Percentiles rank a stretch among this genome's conserved stretches.
Conservation (phyloP, 1,139 yeast genomes). For the Keqinozyma sinolaborantium region DNA sequence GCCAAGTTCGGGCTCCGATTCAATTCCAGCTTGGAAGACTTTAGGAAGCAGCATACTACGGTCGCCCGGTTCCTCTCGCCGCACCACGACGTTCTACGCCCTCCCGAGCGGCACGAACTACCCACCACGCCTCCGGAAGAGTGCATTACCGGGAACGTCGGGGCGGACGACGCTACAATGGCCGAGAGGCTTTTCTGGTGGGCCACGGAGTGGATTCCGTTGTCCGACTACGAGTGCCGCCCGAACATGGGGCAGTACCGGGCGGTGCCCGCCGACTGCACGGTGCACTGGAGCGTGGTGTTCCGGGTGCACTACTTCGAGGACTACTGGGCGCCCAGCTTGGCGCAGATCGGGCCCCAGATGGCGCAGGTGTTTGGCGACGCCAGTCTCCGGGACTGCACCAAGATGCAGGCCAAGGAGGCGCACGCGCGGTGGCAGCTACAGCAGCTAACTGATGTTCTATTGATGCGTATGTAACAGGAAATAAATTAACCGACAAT, state of each 20-base stretch:
- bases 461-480: not conserved
- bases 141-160: slow-evolving; percentile 29
- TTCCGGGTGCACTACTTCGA: slow-evolving; percentile 47
- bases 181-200: slow-evolving; percentile 46
- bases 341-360: too few species aligned
- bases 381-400: too few species aligned
- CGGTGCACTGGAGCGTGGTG: slow-evolving; percentile 60
- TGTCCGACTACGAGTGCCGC: slow-evolving; percentile 27
- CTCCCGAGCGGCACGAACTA: slow-evolving; percentile 1
- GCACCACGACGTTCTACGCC: slow-evolving; percentile 43
- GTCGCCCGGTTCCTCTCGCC: slow-evolving; percentile 38
- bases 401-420: too few species aligned
- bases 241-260: slow-evolving; percentile 57
- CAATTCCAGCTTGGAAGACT: slow-evolving; percentile 34
- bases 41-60: slow-evolving; percentile 32
- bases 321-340: slow-evolving; percentile 43
- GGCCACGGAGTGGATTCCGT: slow-evolving; percentile 58
- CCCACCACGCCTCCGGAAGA: slow-evolving; percentile 6
- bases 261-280: slow-evolving; percentile 42
- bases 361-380: too few species aligned
- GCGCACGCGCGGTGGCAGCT: too few species aligned
- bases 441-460: too few species aligned
- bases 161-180: slow-evolving; percentile 12
- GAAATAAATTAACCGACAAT: slow-evolving; percentile 51
- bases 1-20: slow-evolving; percentile 46